A percentile compares a stretch with the other conserved stretches of the same genome.
Evolutionary conservation across 768 basidiomycete genomes (phyloP).

Genomic region (Amyloporia xantha): DNA sequence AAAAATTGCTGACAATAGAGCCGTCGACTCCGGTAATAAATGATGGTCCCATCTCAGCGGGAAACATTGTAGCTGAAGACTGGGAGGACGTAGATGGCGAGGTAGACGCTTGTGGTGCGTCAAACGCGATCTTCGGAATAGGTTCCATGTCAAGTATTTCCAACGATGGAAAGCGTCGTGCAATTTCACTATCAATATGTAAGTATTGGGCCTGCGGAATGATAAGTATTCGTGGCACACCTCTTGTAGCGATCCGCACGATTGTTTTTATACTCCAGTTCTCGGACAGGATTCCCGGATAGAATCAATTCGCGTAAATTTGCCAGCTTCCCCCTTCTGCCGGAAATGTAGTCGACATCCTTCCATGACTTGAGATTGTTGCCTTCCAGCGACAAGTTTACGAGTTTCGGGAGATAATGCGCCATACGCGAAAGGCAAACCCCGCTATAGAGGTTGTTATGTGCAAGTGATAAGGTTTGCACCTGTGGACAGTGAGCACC

Average conservation of each 20-base stretch:
- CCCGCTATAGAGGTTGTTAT: constrained; percentile 62
- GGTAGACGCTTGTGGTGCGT: constrained; percentile 51
- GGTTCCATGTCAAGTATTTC: constrained; percentile 81
- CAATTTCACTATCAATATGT: constrained; percentile 47
- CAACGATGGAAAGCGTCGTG: constrained; percentile 73
- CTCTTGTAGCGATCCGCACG: constrained; percentile 60
- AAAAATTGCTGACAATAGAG: constrained; percentile 65
- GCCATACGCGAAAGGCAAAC: constrained; percentile 53
- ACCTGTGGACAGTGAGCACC: constrained; percentile 33
- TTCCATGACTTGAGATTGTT: constrained; percentile 65
- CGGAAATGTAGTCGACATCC: constrained; percentile 62
- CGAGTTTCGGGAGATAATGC: constrained; percentile 72
- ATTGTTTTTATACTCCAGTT: constrained; percentile 49
- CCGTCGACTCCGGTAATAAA: constrained; percentile 72
- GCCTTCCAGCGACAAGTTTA: constrained; percentile 74
- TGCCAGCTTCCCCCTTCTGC: constrained; percentile 50
- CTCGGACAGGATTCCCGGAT: constrained; percentile 69
- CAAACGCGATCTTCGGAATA: constrained; percentile 75
- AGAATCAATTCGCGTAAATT: constrained; percentile 69
- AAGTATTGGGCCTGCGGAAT: background rate
- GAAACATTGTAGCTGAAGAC: constrained; percentile 67
- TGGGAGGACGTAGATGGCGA: constrained; percentile 30
- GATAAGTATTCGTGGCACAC: constrained; percentile 35
- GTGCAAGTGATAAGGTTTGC: constrained; percentile 79
- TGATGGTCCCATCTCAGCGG: constrained; percentile 64